Percentiles rank a stretch among this genome's conserved stretches.
These are phyloP conservation scores for Cryptococcus jaspeensis DNA, from an alignment of 1,284 basidiomycete genomes.

Conservation along the genomic window DNA sequence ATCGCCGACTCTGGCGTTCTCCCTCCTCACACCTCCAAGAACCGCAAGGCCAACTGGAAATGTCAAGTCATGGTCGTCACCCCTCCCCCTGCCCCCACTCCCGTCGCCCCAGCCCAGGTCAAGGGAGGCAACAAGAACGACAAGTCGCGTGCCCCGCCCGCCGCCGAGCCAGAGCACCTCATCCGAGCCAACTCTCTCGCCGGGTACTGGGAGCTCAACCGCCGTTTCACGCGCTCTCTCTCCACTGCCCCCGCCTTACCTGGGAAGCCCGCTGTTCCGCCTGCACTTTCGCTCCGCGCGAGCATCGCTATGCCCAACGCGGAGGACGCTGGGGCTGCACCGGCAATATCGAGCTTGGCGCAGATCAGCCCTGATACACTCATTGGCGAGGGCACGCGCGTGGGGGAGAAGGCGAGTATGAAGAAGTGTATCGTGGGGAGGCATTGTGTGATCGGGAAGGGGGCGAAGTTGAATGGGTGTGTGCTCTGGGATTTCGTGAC, in stretches of 20 bases:
- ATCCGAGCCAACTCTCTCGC: slow-evolving; percentile 80
- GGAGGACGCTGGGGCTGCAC: slow-evolving; percentile 42
- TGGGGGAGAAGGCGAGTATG: slow-evolving; percentile 80
- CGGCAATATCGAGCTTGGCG: slow-evolving; percentile 58
- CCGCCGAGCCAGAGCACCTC: slow-evolving; percentile 60
- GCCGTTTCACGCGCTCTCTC: slow-evolving; percentile 47
- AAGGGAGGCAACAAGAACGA: slow-evolving; percentile 19
- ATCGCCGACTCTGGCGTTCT: slow-evolving; percentile 7
- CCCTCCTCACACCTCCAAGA: background rate
- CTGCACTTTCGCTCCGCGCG: background rate
- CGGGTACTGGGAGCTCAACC: slow-evolving; percentile 78
- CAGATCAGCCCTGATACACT: slow-evolving; percentile 84
- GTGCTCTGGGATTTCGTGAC: slow-evolving; percentile 87
- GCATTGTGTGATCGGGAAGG: slow-evolving; percentile 83
- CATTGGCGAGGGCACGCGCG: slow-evolving; percentile 73
- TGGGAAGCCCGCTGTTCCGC: background rate
- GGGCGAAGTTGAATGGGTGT: slow-evolving; percentile 80
- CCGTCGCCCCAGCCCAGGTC: slow-evolving; percentile 1
- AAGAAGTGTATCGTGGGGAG: slow-evolving; percentile 86
- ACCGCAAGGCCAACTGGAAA: slow-evolving; percentile 26
- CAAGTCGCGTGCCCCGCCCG: slow-evolving; percentile 19
- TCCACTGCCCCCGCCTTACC: background rate
- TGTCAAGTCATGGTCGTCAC: slow-evolving; percentile 40
- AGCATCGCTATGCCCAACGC: slow-evolving; percentile 31
- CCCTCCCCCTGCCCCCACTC: slow-evolving; percentile 7